Evolutionary conservation across 2,329 filamentous ascomycete genomes (phyloP), one percentile per base, ranked within the genome.

Genomic region (Piedraia hortae): DNA sequence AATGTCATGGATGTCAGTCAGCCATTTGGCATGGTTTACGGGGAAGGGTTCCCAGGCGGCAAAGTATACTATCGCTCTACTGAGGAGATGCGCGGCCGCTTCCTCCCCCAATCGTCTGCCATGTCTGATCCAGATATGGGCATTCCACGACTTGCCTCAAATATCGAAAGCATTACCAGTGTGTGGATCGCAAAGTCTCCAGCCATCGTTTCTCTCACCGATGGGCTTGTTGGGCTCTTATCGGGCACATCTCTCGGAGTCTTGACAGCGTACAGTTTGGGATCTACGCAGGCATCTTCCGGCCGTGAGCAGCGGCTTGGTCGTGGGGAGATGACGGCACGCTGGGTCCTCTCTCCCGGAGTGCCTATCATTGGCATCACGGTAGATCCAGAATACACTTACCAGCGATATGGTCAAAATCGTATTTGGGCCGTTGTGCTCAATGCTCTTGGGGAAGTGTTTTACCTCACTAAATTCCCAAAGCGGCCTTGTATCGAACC

Each of bases 1-100:
- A 91, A 91, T 36, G 61, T 72, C 16, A 80, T 91, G 70, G 80
- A 90, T 39, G 62, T 90, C 16, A 90, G 78, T 38, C 73, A 82
- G 35, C 60, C 62, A 5, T 80, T 73, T 39, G 82, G 82, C 5
- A 62, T 82, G 47, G 50, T 89, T 5, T 68, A 74, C 24, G 82
- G 78, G 3, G 77, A 90, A 48, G 80, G 77, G 2, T 75, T 70
- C 25, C 78, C 78, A 0, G 73, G 74, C 21, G 80, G 82, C 3
- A 65, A 69, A 25, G 59, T 64, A 19, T 85, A 80, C 41, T 88
- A 71, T 37, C 69, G 77, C 15, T 62, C 64, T 6, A 55, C 58
- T 2, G 63, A 66, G 20, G 77, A 89, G 44, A 63, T 67, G 44
- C 61, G 69, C 22, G 75, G 78, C 9, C 66, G 67, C 10, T 82